These are phyloP conservation scores for Colletotrichum lentis DNA, from an alignment of 2,329 filamentous ascomycete species.

Conservation along the genomic window DNA sequence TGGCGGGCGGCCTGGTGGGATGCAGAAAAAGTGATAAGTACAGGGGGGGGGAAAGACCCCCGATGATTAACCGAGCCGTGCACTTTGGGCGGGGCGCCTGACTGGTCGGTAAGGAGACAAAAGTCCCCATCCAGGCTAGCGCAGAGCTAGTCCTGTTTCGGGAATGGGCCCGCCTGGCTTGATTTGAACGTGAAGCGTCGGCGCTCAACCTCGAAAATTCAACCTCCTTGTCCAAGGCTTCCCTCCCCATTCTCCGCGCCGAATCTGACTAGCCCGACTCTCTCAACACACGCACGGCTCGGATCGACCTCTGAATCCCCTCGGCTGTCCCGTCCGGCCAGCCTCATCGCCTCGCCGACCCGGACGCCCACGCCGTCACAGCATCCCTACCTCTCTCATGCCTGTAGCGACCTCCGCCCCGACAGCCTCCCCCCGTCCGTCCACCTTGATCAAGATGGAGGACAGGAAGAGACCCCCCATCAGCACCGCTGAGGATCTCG, in stretches of 20 bases:
- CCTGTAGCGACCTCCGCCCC: conserved; percentile 77
- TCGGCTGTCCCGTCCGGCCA: conserved; percentile 13
- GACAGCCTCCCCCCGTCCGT: conserved; percentile 76
- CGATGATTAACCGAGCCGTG: conserved; percentile 32
- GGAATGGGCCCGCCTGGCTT: conserved; percentile 47
- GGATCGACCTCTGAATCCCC: conserved; percentile 21
- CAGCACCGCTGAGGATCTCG: conserved; percentile 80
- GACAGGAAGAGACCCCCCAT: conserved; percentile 96
- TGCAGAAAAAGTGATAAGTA: conserved; percentile 25
- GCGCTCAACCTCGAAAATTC: conserved; percentile 53
- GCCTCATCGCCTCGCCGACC: conserved; percentile 21
- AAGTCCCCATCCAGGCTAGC: conserved; percentile 45
- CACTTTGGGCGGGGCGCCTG: conserved; percentile 29
- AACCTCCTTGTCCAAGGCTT: conserved; percentile 34
- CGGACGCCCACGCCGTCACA: conserved; percentile 31
- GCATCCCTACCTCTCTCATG: conserved; percentile 71
- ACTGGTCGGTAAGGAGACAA: conserved; percentile 45
- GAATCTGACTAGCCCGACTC: conserved; percentile 28
- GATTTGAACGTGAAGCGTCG: conserved; percentile 45
- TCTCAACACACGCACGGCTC: conserved; percentile 30
- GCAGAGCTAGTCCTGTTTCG: conserved; percentile 48
- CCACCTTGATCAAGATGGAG: conserved; percentile 95
- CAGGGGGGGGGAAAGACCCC: not conserved
- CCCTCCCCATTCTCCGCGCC: conserved; percentile 24
- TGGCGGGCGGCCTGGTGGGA: conserved; percentile 11